Evolutionary conservation across 208 protist genomes (phyloP).

Genomic region (Borovskyia barvae): DNA sequence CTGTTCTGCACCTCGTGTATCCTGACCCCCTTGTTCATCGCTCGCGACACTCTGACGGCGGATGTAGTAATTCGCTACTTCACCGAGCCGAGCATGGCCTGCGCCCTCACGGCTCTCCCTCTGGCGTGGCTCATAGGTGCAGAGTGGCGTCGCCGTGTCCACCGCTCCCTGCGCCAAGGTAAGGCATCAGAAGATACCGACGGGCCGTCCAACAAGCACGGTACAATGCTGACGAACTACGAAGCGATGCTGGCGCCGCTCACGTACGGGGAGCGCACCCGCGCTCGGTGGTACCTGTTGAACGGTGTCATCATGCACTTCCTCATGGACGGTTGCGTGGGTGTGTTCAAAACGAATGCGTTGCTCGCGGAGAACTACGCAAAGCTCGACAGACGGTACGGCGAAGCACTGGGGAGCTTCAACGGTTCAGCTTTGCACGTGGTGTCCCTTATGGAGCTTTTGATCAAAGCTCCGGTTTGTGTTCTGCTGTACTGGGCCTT

Average conservation of each 20-base stretch:
- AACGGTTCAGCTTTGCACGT: slow-evolving; percentile 57
- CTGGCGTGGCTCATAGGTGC: slow-evolving; percentile 33
- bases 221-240: slow-evolving; percentile 16
- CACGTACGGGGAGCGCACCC: slow-evolving; percentile 49
- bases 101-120: slow-evolving; percentile 24
- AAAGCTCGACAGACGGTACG: slow-evolving; percentile 68
- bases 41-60: slow-evolving; percentile 24
- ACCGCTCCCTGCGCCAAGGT: slow-evolving; percentile 7
- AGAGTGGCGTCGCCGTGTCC: slow-evolving; percentile 20
- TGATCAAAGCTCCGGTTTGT: slow-evolving; percentile 63
- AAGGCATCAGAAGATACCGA: slow-evolving; percentile 18
- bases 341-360: slow-evolving; percentile 60
- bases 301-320: slow-evolving; percentile 77
- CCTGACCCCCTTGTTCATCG: slow-evolving; percentile 35
- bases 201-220: too few relatives aligned
- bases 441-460: slow-evolving; percentile 60
- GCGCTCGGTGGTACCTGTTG: slow-evolving; percentile 74
- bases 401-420: slow-evolving; percentile 33
- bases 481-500: slow-evolving; percentile 67
- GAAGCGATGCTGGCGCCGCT: slow-evolving; percentile 32
- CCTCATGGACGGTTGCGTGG: slow-evolving; percentile 66
- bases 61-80: slow-evolving; percentile 48
- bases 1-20: slow-evolving; percentile 64
- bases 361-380: slow-evolving; percentile 65
- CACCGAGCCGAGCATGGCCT: slow-evolving; percentile 45